A percentile compares a stretch with the other conserved stretches of the same genome.
phyloP scores from a whole-genome alignment of 106 monocot species.

The Acanthochlamys bracteata region DNA sequence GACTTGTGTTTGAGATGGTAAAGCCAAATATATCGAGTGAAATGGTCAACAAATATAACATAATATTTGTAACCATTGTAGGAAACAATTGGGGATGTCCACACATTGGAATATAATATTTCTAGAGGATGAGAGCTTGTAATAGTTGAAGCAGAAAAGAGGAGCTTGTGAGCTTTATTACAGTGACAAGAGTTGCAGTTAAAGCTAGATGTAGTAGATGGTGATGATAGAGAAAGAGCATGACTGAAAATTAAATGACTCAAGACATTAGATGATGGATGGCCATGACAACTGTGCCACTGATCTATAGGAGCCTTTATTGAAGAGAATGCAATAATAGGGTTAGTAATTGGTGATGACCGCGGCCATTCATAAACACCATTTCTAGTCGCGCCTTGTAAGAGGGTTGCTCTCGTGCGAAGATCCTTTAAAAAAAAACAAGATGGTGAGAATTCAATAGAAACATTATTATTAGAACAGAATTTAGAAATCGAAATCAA shows the following conservation, averaged over 20 bases:
- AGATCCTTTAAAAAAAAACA: slow-evolving; percentile 23
- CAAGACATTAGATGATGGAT: slow-evolving; percentile 1
- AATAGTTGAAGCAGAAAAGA: not conserved
- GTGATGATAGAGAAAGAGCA: not conserved
- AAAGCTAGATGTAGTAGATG: not conserved
- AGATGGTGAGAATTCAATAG: not conserved
- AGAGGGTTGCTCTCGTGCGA: not conserved
- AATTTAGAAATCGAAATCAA: slow-evolving; percentile 16
- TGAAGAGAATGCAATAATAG: not conserved
- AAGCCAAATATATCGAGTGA: slow-evolving; percentile 14
- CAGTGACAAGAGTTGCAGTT: slow-evolving; percentile 16
- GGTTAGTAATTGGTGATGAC: not conserved
- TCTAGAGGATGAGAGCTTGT: not conserved
- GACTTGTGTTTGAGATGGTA: slow-evolving; percentile 17
- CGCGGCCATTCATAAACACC: slow-evolving; percentile 2
- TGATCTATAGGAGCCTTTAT: not conserved
- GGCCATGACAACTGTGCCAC: slow-evolving; percentile 8
- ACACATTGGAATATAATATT: slow-evolving; percentile 9
- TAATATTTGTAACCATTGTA: slow-evolving; percentile 8
- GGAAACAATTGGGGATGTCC: slow-evolving; percentile 11
- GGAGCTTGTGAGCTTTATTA: slow-evolving; percentile 14
- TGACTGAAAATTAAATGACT: slow-evolving; percentile 1
- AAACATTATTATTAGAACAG: slow-evolving; percentile 5
- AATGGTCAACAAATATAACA: slow-evolving; percentile 28
- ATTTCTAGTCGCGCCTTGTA: not conserved